phyloP scores from a whole-genome alignment of 2,329 filamentous ascomycete genomes.

The Penicillium expansum region DNA sequence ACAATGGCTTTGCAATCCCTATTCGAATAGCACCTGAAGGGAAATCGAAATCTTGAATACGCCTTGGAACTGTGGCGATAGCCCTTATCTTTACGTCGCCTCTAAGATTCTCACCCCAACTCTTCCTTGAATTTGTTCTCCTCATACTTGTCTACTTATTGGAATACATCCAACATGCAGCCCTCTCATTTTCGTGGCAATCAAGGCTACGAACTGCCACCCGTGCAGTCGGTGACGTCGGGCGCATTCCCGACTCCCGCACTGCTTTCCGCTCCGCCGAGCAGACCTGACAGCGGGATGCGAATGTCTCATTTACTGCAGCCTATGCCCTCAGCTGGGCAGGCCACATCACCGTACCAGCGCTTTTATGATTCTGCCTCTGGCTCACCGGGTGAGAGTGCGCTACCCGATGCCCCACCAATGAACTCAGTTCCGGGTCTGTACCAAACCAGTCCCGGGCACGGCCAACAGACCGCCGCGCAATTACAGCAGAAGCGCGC shows the following conservation, averaged over 20 bases:
- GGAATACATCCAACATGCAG: slow-evolving; percentile 29
- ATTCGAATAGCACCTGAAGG: neutral
- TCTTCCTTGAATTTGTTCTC: neutral
- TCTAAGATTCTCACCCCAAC: neutral
- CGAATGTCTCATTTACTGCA: slow-evolving; percentile 44
- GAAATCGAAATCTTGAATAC: neutral
- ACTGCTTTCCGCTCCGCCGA: slow-evolving; percentile 39
- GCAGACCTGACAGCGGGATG: slow-evolving; percentile 40
- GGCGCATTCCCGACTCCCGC: slow-evolving; percentile 31
- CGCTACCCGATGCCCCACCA: slow-evolving; percentile 34
- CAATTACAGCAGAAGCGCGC: slow-evolving; percentile 80
- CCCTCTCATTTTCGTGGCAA: slow-evolving; percentile 33
- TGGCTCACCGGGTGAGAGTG: slow-evolving; percentile 41
- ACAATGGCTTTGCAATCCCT: slow-evolving; percentile 1
- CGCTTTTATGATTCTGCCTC: slow-evolving; percentile 42
- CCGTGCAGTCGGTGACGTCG: slow-evolving; percentile 38
- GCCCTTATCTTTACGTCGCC: neutral
- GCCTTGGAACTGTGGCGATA: slow-evolving; percentile 3
- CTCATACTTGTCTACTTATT: neutral
- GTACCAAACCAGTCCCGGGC: slow-evolving; percentile 42
- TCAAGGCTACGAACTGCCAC: slow-evolving; percentile 34
- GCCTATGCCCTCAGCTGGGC: slow-evolving; percentile 30
- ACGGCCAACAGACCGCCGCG: slow-evolving; percentile 55
- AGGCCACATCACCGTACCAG: slow-evolving; percentile 30
- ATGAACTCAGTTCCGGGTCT: slow-evolving; percentile 38